Base-by-base conservation (phyloP, 306 rosid genomes). In the Myrica gale region DNA sequence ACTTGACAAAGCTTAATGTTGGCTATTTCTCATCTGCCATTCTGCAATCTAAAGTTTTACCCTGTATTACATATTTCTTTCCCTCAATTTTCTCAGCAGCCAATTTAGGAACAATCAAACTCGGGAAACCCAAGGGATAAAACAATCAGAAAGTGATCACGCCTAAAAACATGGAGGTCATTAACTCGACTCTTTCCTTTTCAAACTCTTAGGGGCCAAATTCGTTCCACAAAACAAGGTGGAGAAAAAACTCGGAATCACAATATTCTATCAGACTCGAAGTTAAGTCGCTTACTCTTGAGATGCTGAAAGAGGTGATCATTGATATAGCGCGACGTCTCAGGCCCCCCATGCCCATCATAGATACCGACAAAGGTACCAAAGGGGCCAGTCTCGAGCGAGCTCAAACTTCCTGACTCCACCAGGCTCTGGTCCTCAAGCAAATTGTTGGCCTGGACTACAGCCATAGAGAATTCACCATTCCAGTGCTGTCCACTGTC, bases 321-420 rank as follows among this genome's bases (percentile, higher is more conserved):
- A 76, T 89, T 89, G 76, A 89, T 76, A 79, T 84, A 89, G 63
- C 93, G 86, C 0, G 93, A 84, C 12, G 87, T 86, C 84, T 89
- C 93, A 5, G 93, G 93, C 53, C 93, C 93, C 70, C 93, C 93
- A 48, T 89, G 93, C 39, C 93, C 93, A 45, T 89, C 93, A 58
- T 89, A 89, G 76, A 89, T 48, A 21, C 93, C 93, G 51, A 89
- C 74, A 57, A 89, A 89, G 63, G 93, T 84, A 48, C 93, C 93
- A 72, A 42, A 81, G 50, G 93, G 90, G 63, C 90, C 93, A 9
- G 86, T 76, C 72, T 89, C 93, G 39, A 79, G 73, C 71, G 80
- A 82, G 73, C 89, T 78, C 84, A 89, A 83, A 83, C 84, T 82
- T 23, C 93, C 93, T 0, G 93, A 89, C 73, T 89, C 93, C 48